Evolutionary conservation across 768 basidiomycete species (phyloP).

Genomic region (Pisolithus microcarpus): DNA sequence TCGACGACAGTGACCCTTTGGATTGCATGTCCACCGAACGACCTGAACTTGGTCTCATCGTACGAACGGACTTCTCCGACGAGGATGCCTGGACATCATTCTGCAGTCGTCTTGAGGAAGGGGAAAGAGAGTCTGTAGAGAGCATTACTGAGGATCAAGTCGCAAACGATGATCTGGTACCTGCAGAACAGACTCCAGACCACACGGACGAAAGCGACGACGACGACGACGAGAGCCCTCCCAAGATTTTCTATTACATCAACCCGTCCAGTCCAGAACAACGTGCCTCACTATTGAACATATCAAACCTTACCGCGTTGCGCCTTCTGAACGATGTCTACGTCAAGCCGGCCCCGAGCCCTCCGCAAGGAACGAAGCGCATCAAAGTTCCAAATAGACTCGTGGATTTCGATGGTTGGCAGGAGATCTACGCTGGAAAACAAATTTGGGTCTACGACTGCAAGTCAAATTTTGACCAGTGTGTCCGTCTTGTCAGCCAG

Average conservation of each 20-base stretch:
- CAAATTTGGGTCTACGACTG: conserved; percentile 72
- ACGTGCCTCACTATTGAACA: conserved; percentile 35
- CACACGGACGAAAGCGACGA: conserved; percentile 16
- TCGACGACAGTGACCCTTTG: conserved; percentile 46
- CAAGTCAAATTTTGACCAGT: conserved; percentile 58
- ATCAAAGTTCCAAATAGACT: conserved; percentile 49
- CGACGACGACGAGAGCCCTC: conserved; percentile 27
- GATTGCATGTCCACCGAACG: conserved; percentile 41
- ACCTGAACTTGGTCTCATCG: conserved; percentile 50
- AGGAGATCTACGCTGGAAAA: conserved; percentile 66
- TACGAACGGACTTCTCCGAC: conserved; percentile 69
- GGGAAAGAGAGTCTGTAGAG: conserved; percentile 45
- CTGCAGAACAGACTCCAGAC: conserved; percentile 15
- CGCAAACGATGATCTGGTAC: conserved; percentile 14
- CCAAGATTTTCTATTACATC: conserved; percentile 47
- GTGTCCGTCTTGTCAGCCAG: conserved; percentile 58
- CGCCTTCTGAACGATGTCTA: conserved; percentile 62
- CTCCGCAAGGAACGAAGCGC: conserved; percentile 38
- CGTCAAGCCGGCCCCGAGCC: conserved; percentile 46
- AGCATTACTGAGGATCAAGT: conserved; percentile 15
- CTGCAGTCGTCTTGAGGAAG: conserved; percentile 39
- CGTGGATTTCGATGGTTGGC: conserved; percentile 56
- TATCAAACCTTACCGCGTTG: conserved; percentile 65
- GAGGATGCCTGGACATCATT: conserved; percentile 62
- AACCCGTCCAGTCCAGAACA: conserved; percentile 38